Conservation (phyloP, 805 yeast genomes). For the Kockiozyma suomiensis region DNA sequence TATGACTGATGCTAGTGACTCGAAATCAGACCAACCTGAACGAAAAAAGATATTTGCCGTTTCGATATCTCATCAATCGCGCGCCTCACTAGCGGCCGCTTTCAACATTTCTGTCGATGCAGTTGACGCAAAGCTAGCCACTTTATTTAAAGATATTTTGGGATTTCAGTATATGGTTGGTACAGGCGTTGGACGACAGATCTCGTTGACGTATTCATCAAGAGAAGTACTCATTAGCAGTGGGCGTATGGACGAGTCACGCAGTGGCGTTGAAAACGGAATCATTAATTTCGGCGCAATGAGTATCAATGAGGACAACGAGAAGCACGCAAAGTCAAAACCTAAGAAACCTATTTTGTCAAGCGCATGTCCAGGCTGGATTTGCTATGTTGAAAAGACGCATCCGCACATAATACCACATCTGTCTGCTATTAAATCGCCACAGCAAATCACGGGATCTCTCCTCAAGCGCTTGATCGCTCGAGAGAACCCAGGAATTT, state of each 20-base stretch:
- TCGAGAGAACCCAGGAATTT: constrained; percentile 40
- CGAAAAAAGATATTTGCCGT: constrained; percentile 59
- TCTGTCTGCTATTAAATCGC: constrained; percentile 76
- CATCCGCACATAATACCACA: constrained; percentile 79
- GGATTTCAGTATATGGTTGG: constrained; percentile 81
- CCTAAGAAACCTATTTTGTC: constrained; percentile 57
- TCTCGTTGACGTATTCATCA: constrained; percentile 58
- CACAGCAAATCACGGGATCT: constrained; percentile 91
- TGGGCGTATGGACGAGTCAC: not conserved
- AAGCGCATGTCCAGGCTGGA: constrained; percentile 94
- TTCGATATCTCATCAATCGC: constrained; percentile 81
- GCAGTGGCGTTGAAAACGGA: not conserved
- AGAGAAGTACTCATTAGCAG: constrained; percentile 41
- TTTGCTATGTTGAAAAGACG: constrained; percentile 91
- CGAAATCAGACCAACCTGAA: constrained; percentile 36
- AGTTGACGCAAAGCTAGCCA: constrained; percentile 63
- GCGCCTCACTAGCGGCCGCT: constrained; percentile 80
- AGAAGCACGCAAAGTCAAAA: not conserved
- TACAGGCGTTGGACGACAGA: constrained; percentile 74
- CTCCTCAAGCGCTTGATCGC: constrained; percentile 60
- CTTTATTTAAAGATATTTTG: constrained; percentile 60
- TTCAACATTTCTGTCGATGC: constrained; percentile 54
- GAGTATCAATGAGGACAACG: constrained; percentile 2
- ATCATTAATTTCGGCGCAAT: not conserved
- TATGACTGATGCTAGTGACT: constrained; percentile 10